These are phyloP conservation scores for Tripterygium wilfordii DNA, from an alignment of 177 flowering plant species.

Conservation along the genomic window DNA sequence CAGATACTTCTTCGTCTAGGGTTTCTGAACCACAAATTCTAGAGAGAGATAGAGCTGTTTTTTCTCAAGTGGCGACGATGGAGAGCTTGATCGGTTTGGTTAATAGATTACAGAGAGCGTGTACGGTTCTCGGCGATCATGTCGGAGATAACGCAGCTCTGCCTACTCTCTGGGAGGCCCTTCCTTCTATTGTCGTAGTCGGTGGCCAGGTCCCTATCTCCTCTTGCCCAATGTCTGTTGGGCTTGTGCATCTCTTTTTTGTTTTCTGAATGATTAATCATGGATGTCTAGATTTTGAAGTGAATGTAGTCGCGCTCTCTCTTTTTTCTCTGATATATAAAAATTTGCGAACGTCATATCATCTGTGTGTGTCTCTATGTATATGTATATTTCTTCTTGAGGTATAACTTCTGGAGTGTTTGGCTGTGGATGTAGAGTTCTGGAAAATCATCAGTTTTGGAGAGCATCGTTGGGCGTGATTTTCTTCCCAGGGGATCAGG, in stretches of 20 bases:
- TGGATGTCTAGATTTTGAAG: too few species aligned
- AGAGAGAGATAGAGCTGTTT: not conserved
- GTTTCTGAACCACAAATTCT: not conserved
- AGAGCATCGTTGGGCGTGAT: constrained; percentile 72
- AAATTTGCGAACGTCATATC: not conserved
- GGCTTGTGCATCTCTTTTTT: not conserved
- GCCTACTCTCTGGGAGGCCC: constrained; percentile 61
- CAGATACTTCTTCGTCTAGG: not conserved
- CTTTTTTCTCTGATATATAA: not conserved
- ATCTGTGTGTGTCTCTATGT: not conserved
- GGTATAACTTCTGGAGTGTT: not conserved
- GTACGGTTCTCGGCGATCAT: constrained; percentile 55
- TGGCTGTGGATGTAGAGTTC: constrained; percentile 43
- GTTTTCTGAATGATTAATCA: not conserved
- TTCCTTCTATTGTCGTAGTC: constrained; percentile 56
- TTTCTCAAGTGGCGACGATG: constrained; percentile 34
- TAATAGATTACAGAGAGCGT: constrained; percentile 50
- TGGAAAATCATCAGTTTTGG: constrained; percentile 73
- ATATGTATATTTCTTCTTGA: not conserved
- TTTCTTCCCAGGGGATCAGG: constrained; percentile 82
- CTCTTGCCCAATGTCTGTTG: not conserved
- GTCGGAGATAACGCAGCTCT: constrained; percentile 36
- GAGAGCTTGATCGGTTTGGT: constrained; percentile 57
- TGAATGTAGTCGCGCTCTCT: too few species aligned
- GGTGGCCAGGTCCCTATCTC: constrained; percentile 46